Conservation (phyloP, 2,329 filamentous ascomycete genomes). For the Furcasterigmium sp. region DNA sequence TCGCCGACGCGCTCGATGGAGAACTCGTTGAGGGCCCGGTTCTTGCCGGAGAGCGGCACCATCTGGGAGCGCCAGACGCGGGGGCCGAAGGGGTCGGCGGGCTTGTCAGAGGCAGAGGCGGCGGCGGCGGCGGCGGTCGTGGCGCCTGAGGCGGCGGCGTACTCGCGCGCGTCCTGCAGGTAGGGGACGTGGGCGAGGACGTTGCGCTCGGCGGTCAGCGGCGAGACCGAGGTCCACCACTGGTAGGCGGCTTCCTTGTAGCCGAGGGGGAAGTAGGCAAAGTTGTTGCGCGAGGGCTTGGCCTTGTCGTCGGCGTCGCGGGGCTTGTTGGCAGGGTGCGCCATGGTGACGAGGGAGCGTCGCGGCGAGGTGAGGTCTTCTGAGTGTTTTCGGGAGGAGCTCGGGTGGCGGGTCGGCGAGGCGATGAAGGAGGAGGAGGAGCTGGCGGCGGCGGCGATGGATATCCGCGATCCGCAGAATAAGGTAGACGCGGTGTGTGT, state of each 20-base stretch:
- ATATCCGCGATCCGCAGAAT: conserved; percentile 35
- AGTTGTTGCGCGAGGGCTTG: conserved; percentile 15
- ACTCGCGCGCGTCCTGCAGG: conserved; percentile 68
- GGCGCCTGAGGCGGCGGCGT: conserved; percentile 48
- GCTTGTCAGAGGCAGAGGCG: conserved; percentile 29
- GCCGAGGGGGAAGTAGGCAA: conserved; percentile 70
- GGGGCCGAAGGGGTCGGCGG: conserved; percentile 74
- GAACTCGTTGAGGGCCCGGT: conserved; percentile 88
- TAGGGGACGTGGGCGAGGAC: conserved; percentile 84
- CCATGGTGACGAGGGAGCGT: conserved; percentile 11
- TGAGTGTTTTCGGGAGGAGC: not conserved
- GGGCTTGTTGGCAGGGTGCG: conserved; percentile 4
- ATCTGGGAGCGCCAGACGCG: conserved; percentile 82
- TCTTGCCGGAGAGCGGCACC: conserved; percentile 77
- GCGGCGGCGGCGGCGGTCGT: conserved; percentile 40
- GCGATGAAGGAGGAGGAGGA: conserved; percentile 5
- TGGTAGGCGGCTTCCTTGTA: conserved; percentile 90
- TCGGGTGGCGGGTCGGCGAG: not conserved
- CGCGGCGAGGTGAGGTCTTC: conserved; percentile 1
- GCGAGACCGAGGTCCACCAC: conserved; percentile 89
- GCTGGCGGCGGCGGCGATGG: conserved; percentile 21
- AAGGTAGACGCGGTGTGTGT: conserved; percentile 31
- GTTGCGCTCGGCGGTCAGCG: conserved; percentile 78
- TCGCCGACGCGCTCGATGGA: conserved; percentile 81
- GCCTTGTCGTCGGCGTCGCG: too few relatives aligned